Base-by-base conservation (phyloP, 2,329 filamentous ascomycete genomes). In the Cordyceps militaris region DNA sequence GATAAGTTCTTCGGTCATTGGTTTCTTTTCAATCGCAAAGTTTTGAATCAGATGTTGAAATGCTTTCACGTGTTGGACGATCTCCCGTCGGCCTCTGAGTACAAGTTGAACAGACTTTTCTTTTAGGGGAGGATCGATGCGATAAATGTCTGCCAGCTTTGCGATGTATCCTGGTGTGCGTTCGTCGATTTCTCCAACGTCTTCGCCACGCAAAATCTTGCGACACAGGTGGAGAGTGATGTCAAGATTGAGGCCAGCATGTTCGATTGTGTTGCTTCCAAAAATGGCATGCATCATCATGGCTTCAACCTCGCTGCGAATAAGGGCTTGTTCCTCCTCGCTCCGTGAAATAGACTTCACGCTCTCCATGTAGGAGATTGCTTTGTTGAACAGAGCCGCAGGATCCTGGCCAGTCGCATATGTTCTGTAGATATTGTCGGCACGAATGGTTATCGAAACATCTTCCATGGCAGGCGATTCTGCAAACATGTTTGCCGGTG, bases 1-100 rank as follows among this genome's bases (percentile, higher is more conserved):
- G 13, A 49, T 36, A 2, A 49, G 19, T 2, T 38, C 48, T 19
- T 38, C 48, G 21, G 21, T 38, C 48, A 50, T 36, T 4, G 21
- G 10, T 28, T 50, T 21, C 1, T 38, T 38, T 0, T 50, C 8
- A 21, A 38, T 88, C 70, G 60, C 85, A 79, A 55, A 46, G 13
- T 19, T n/a, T 13, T 26, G 40, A 9, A 66, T 13, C 0, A 68
- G 44, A 14, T 66, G 36, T 3, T 65, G 23, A 6, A 61, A 68
- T 1, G 66, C 63, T 16, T 55, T 61, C 10, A 60, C 23, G 3
- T 67, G 66, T 14, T 67, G 65, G 0, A 66, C 21, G 0, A 67
- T 54, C 23, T 67, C 66, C 8, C 59, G 56, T 1, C 50, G 47
- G 3, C 64, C 62, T 2, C 58, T 59, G 5, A 65, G 21, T 8